phyloP scores from a whole-genome alignment of 306 rosid genomes.

The Cicer cuneatum region DNA sequence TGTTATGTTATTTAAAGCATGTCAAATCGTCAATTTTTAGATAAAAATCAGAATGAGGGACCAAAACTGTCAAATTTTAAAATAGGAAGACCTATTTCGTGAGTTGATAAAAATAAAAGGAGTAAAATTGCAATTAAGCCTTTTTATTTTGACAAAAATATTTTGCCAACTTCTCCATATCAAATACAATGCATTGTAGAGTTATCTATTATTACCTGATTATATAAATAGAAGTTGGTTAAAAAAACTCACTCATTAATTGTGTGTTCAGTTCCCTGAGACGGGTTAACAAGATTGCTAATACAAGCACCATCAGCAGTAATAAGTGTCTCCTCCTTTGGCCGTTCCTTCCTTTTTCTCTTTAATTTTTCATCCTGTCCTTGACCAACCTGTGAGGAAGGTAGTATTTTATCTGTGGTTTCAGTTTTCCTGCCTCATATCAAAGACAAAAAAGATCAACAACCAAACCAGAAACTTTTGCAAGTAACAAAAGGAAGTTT shows the following conservation, averaged over 20 bases:
- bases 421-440: slow-evolving; percentile 39
- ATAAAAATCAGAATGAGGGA: no score
- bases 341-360: slow-evolving; percentile 47
- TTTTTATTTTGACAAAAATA: no score
- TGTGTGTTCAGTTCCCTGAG: slow-evolving; percentile 34
- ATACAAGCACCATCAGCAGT: slow-evolving; percentile 8
- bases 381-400: slow-evolving; percentile 39
- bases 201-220: neutral
- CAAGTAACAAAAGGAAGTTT: slow-evolving; percentile 24
- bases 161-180: slow-evolving; percentile 17
- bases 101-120: no score
- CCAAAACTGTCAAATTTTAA: no score
- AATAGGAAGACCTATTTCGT: no score
- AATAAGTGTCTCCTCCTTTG: slow-evolving; percentile 15
- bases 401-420: slow-evolving; percentile 31
- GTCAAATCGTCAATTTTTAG: no score
- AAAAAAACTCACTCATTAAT: slow-evolving; percentile 51
- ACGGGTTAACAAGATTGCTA: neutral
- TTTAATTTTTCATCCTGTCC: slow-evolving; percentile 43
- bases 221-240: slow-evolving; percentile 4
- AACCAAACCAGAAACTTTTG: slow-evolving; percentile 35
- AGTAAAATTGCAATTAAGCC: no score
- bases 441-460: slow-evolving; percentile 31
- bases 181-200: neutral
- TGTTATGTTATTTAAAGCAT: no score